Conservation (phyloP, 139 green algal genomes). For the Chloropicon primus region DNA sequence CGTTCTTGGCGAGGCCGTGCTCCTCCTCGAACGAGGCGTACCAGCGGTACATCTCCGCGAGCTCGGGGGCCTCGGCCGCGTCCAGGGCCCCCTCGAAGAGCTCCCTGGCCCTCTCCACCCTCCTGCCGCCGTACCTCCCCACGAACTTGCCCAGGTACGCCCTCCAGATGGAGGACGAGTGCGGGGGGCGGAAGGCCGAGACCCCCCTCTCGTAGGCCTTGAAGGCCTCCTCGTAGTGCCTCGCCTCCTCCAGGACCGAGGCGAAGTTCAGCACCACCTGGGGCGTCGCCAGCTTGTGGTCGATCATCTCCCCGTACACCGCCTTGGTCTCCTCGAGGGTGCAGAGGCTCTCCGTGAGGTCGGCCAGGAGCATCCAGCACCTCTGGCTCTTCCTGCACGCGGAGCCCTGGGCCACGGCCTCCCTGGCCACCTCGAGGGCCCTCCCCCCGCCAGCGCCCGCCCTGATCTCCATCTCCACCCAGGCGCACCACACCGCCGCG, state of each 20-base stretch:
- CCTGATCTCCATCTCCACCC: conserved; percentile 89
- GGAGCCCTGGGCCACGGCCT: conserved; percentile 50
- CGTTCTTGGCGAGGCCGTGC: conserved; percentile 71
- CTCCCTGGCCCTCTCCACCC: conserved; percentile 88
- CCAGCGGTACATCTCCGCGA: conserved; percentile 47
- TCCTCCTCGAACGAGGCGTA: conserved; percentile 87
- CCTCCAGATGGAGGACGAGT: conserved; percentile 87
- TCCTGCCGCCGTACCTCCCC: conserved; percentile 63
- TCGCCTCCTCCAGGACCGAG: conserved; percentile 71
- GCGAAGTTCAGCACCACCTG: conserved; percentile 96
- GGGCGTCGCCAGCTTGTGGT: conserved; percentile 82
- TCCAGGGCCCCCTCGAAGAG: conserved; percentile 83
- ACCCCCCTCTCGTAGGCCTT: conserved; percentile 85
- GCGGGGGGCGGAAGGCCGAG: conserved; percentile 88
- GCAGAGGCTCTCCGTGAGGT: conserved; percentile 91
- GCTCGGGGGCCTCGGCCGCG: conserved; percentile 4
- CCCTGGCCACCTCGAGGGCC: conserved; percentile 63
- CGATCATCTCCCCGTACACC: conserved; percentile 80
- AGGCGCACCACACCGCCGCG: conserved; percentile 86
- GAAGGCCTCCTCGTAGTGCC: conserved; percentile 89
- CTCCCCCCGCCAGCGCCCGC: conserved; percentile 9
- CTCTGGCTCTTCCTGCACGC: not conserved
- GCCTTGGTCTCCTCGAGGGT: conserved; percentile 53
- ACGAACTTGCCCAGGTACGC: conserved; percentile 67
- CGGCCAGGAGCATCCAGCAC: conserved; percentile 9